Evolutionary conservation across 768 basidiomycete genomes (phyloP).

Genomic region (Hortiboletus campestris): DNA sequence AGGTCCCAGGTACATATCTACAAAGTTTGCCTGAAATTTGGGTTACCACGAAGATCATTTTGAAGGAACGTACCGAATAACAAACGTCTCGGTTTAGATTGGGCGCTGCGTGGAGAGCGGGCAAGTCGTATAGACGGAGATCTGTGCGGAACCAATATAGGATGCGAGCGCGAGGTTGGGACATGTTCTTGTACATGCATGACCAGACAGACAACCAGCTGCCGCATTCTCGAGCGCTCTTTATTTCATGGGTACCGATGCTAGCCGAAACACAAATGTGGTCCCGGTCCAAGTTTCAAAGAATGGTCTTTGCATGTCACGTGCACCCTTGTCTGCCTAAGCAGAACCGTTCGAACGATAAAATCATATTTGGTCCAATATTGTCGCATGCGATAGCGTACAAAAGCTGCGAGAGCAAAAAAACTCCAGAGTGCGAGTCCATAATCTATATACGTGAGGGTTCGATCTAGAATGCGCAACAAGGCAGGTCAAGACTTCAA

Average conservation of each 20-base stretch:
- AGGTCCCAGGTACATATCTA: conserved; percentile 7
- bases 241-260: not conserved
- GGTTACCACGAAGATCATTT: not conserved
- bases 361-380: conserved; percentile 18
- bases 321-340: not conserved
- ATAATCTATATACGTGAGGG: conserved; percentile 29
- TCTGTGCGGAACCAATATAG: conserved; percentile 1
- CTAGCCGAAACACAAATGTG: not conserved
- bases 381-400: conserved; percentile 20
- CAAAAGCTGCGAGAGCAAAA: conserved; percentile 14
- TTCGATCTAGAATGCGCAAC: conserved; percentile 23
- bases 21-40: not conserved
- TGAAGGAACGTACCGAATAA: conserved; percentile 8
- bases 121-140: conserved; percentile 13
- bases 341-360: conserved; percentile 1
- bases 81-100: not conserved
- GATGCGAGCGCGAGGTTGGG: not conserved
- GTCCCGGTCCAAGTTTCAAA: not conserved
- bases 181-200: not conserved
- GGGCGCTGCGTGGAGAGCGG: not conserved
- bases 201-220: not conserved
- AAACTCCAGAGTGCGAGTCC: conserved; percentile 28
- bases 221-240: not conserved
- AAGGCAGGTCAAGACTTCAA: conserved; percentile 8
- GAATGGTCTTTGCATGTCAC: conserved; percentile 7